Conservation (phyloP, 129 eudicot species). For the Oenanthe sinensis region DNA sequence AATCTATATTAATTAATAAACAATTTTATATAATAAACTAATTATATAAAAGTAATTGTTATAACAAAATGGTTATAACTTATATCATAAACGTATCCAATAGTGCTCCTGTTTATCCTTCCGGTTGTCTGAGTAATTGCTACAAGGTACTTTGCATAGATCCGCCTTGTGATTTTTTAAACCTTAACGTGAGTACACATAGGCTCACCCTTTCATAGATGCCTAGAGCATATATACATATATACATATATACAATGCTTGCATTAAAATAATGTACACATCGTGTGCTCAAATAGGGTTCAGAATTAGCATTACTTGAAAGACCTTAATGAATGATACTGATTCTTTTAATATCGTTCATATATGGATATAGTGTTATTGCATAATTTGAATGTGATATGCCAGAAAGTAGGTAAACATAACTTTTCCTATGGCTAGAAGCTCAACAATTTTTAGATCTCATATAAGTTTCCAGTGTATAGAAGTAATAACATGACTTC, state of each 20-base stretch:
- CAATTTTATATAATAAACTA: not conserved
- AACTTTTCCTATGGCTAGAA: not conserved
- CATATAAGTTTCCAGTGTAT: not conserved
- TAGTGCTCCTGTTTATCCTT: not conserved
- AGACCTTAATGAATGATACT: not conserved
- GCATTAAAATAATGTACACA: not conserved
- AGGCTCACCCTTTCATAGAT: not conserved
- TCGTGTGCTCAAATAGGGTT: not conserved
- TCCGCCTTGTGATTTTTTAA: not conserved
- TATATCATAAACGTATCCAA: not conserved
- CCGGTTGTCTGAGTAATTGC: not conserved
- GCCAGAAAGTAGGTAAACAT: not conserved
- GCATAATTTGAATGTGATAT: not conserved
- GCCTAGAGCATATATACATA: not conserved
- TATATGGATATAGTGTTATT: not conserved
- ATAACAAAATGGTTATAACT: not conserved
- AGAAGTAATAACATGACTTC: not conserved
- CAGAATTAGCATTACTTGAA: not conserved
- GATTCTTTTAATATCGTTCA: not conserved
- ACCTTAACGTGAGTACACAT: not conserved
- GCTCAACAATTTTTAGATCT: not conserved
- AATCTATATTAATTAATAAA: not conserved
- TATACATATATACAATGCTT: not conserved
- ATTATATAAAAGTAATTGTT: not conserved
- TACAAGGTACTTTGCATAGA: not conserved